Evolutionary conservation across 2,329 filamentous ascomycete genomes (phyloP), one percentile per base, ranked within the genome.

Genomic region (Claviceps capensis): DNA sequence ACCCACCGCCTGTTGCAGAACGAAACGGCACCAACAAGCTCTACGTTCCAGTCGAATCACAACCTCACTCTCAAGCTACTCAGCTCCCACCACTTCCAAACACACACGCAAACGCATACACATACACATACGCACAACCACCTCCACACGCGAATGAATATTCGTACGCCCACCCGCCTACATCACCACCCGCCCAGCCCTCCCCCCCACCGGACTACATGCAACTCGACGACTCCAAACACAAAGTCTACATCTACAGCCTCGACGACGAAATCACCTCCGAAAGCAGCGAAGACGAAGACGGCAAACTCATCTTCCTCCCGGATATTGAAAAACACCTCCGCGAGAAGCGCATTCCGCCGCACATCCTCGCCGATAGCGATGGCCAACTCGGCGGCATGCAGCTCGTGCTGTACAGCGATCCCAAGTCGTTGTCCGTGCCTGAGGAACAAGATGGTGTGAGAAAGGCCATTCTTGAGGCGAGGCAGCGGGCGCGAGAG

Each of bases 171-270:
- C 38, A n/a, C 38, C 38, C n/a, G 7, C 16, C 16, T 17, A 16
- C n/a, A 41, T 41, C 38, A n/a, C 6, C 38, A 19, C 41, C 41
- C 41, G 19, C 41, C 6, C 6, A 17, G 11, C 11, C 17, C 3
- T 22, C 48, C 57, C 45, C 52, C 58, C 47, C 57, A 55, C 71
- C 79, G 56, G 84, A 88, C 59, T 63, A 67, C 52, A 96, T 97
- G 91, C 78, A 85, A 53, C 65, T 97, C 55, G 90, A 97, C 69
- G 84, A 95, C 68, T 84, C 86, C 36, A 86, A 86, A 61, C 77
- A 95, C 70, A 87, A 85, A 63, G 81, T 96, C 54, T 96, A 93
- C 74, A 89, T 98, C 60, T 84, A 90, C 72, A 83, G 94, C 67
- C 75, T 98, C 9, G 89, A 95, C 63, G 85, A 85, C 60, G 91